Percentiles rank a stretch among this genome's conserved stretches.
Conservation (phyloP, 2,329 filamentous ascomycete genomes). For the Cytospora leucostoma region DNA sequence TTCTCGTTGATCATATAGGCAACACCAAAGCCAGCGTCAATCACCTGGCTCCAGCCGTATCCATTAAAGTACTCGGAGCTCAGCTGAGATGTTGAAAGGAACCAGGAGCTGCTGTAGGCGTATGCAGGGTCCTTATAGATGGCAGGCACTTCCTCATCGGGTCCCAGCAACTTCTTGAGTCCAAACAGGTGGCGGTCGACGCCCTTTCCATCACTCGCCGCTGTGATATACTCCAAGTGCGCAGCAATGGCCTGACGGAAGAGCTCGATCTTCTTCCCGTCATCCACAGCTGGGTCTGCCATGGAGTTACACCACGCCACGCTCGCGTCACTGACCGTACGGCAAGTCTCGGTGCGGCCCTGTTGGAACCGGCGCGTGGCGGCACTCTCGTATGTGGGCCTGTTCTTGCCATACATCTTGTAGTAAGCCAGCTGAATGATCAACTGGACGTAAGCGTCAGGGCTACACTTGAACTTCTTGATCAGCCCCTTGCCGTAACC, state of each 20-base stretch:
- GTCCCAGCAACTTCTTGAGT: slow-evolving; percentile 82
- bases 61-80: slow-evolving; percentile 98
- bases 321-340: slow-evolving; percentile 86
- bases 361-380: slow-evolving; percentile 93
- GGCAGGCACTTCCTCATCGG: slow-evolving; percentile 77
- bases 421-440: slow-evolving; percentile 96
- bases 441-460: slow-evolving; percentile 98
- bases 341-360: slow-evolving; percentile 94
- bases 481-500: slow-evolving; percentile 97
- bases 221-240: slow-evolving; percentile 87
- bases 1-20: slow-evolving; percentile 99
- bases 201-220: slow-evolving; percentile 88
- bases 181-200: slow-evolving; percentile 98
- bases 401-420: slow-evolving; percentile 98
- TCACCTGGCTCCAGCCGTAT: slow-evolving; percentile 97
- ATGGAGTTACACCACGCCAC: slow-evolving; percentile 89
- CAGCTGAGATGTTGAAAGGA: slow-evolving; percentile 83
- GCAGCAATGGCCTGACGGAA: slow-evolving; percentile 81
- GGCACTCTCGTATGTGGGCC: slow-evolving; percentile 96
- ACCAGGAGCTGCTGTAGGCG: slow-evolving; percentile 84
- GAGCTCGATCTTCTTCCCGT: slow-evolving; percentile 67
- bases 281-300: slow-evolving; percentile 64
- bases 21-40: slow-evolving; percentile 94
- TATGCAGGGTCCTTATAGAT: slow-evolving; percentile 88
- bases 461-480: slow-evolving; percentile 99